Base-by-base conservation (phyloP, 495 filamentous ascomycete species). In the Friedmanniomyces endolithicus region DNA sequence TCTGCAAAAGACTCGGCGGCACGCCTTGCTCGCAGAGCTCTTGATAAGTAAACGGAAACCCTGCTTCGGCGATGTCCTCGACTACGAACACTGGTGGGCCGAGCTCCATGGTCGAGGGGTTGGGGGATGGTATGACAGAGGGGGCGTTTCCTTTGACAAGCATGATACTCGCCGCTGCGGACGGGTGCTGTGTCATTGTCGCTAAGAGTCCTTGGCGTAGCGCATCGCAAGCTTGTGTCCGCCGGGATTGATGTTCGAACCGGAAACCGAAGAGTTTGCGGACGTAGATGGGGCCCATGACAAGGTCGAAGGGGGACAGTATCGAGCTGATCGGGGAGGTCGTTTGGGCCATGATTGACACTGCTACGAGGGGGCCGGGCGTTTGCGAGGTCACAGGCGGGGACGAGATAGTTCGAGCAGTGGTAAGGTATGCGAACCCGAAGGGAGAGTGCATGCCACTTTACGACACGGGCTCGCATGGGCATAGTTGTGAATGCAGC, bases 201-300 rank as follows among this genome's bases (percentile, higher is more conserved):
- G 43, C 41, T 12, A 17, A 31, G 22, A 46, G 27, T 0, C 37
- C 40, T 14, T 31, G 52, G 14, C 29, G 19, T n/a, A 54, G 39
- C 12, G 17, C 17, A 29, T 27, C 39, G 40, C 43, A n/a, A 2
- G 52, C 52, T 14, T 45, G 40, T 17, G 8, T 29, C 29, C 29
- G 22, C 4, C 11, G 40, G 1, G 40, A 1, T 24, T 39, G 16
- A 29, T 54, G 40, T 1, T 23, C 20, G 52, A 54, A 46, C 14
- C 20, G 24, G 40, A 54, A 54, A n/a, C 52, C 29, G 40, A 46
- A 54, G 6, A 54, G n/a, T 20, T 54, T 54, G 52, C 44, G 52
- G 25, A 54, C 20, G 52, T 45, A 54, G 9, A 45, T n/a, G 25
- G 39, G 24, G 22, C 14, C 24, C 6, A 46, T 47, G 24, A 25